Conservation (phyloP, 2,329 filamentous ascomycete species). For the Botrytis cinerea region DNA sequence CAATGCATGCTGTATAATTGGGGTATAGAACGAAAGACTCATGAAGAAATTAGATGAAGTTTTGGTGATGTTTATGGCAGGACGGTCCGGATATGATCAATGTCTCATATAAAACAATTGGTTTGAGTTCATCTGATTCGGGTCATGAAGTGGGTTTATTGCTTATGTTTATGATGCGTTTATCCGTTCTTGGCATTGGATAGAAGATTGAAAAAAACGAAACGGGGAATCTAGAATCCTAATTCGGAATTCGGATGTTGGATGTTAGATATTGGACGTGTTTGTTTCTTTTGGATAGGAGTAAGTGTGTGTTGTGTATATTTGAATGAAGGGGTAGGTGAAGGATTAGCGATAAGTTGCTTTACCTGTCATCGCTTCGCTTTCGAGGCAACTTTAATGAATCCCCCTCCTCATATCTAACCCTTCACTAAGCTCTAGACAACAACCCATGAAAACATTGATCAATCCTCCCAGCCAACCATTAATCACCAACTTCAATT, state of each 20-base stretch:
- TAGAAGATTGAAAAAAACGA: neutral
- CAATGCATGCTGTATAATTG: conserved; percentile 8
- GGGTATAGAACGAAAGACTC: neutral
- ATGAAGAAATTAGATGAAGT: conserved; percentile 18
- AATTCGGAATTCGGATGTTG: neutral
- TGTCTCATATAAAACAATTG: conserved; percentile 19
- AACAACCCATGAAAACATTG: neutral
- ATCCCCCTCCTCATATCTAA: neutral
- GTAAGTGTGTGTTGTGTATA: neutral
- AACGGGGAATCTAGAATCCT: neutral
- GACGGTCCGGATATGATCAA: conserved; percentile 25
- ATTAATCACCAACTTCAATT: neutral
- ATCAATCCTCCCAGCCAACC: neutral
- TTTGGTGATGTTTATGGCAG: conserved; percentile 21
- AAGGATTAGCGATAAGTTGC: neutral
- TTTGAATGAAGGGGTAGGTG: neutral
- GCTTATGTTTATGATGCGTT: conserved; percentile 14
- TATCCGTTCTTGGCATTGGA: conserved; percentile 18
- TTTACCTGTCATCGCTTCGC: conserved; percentile 7
- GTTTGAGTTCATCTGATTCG: conserved; percentile 21
- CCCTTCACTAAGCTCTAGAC: neutral
- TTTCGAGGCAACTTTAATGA: neutral
- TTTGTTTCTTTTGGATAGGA: conserved; percentile 2
- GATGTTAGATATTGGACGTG: neutral
- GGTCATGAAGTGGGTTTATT: neutral